These are phyloP conservation scores for Bipolaris victoriae DNA, from an alignment of 2,329 filamentous ascomycete species.

Conservation along the genomic window DNA sequence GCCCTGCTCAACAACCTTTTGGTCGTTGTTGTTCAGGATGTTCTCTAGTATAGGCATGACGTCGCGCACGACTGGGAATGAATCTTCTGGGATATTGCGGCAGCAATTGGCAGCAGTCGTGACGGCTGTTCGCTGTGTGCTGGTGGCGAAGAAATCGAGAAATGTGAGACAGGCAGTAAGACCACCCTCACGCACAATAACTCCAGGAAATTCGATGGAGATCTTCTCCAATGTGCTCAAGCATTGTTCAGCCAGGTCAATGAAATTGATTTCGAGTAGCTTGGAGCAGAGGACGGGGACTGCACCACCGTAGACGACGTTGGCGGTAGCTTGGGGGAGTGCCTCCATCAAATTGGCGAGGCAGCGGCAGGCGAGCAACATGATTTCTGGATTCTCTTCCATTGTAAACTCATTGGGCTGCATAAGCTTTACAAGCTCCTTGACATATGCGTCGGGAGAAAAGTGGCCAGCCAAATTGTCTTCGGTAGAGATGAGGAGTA, in stretches of 20 bases:
- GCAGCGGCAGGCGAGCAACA: slow-evolving; percentile 94
- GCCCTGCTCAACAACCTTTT: slow-evolving; percentile 95
- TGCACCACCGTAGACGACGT: slow-evolving; percentile 96
- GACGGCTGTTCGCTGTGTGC: slow-evolving; percentile 93
- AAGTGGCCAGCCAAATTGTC: slow-evolving; percentile 96
- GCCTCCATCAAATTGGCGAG: slow-evolving; percentile 98
- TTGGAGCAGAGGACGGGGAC: slow-evolving; percentile 95
- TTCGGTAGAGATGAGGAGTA: slow-evolving; percentile 92
- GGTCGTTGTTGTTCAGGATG: slow-evolving; percentile 89
- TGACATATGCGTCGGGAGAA: slow-evolving; percentile 90
- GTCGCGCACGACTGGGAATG: slow-evolving; percentile 87
- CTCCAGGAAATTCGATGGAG: slow-evolving; percentile 91
- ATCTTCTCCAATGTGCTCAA: slow-evolving; percentile 97
- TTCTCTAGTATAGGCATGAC: slow-evolving; percentile 96
- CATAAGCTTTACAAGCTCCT: slow-evolving; percentile 92
- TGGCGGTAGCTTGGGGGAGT: slow-evolving; percentile 86
- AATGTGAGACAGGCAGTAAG: slow-evolving; percentile 95
- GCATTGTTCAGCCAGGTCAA: slow-evolving; percentile 95
- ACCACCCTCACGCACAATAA: slow-evolving; percentile 94
- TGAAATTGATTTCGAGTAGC: slow-evolving; percentile 93
- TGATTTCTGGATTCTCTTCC: slow-evolving; percentile 94
- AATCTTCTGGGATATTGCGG: slow-evolving; percentile 92
- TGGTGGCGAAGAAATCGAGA: slow-evolving; percentile 96
- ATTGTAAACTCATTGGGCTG: slow-evolving; percentile 82
- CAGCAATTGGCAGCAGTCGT: slow-evolving; percentile 98